Evolutionary conservation across 2,329 filamentous ascomycete species (phyloP), one percentile per base, ranked within the genome.

Genomic region (Aspergillus fumigatus): DNA sequence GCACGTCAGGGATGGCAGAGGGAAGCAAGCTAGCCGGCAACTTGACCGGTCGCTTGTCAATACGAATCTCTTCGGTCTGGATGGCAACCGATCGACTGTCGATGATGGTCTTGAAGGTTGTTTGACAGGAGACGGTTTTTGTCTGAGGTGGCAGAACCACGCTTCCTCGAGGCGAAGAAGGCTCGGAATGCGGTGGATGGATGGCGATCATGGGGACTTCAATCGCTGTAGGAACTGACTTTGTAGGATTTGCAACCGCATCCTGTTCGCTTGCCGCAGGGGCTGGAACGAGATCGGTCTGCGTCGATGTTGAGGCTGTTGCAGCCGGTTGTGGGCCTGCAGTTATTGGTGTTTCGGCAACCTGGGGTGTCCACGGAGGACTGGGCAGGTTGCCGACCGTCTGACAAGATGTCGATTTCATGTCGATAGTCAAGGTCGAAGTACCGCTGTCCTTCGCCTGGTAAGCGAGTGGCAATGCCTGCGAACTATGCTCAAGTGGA

Each of bases 51-150:
- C 92, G 84, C 75, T 85, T 84, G 68, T 96, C 92, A 5, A 95
- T 84, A 54, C 90, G 84, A 56, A 97, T 97, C 57, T 90, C 89
- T 64, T 97, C 92, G 0, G 94, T 99, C 77, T 99, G 94, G 56
- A 92, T 82, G 2, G 83, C 85, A 48, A 75, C 80, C 55, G 81
- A 87, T 43, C 76, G 77, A 62, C 79, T 78, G 19, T 77, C 71
- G 26, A 73, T 70, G 9, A 78, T 65, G 38, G 78, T 67, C 10
- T 80, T 72, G 50, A 85, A 77, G 40, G 81, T 81, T 26, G 92
- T 91, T 73, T 99, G 94, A 66, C 88, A 93, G 19, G 86, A 87
- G 61, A 88, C 86, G 73, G 91, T 91, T 71, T 92, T 97, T 6
- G 85, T 88, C 59, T 85, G 85, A 55, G 92, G 86, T 53, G 92